These are phyloP conservation scores for Scutellaria barbata DNA, from an alignment of 257 asterid species.

Conservation along the genomic window DNA sequence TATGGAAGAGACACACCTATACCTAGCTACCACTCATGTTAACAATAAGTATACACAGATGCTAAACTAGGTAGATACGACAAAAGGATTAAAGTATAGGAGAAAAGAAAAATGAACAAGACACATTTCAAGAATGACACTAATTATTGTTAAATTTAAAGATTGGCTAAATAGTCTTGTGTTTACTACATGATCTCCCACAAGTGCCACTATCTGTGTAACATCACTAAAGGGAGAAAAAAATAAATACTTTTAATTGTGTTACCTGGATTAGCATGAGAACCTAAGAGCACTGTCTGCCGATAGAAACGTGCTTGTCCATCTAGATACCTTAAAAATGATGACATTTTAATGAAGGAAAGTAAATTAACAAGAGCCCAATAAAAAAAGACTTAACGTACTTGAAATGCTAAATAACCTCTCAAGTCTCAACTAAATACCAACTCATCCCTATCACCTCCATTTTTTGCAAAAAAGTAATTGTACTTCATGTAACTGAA, in stretches of 20 bases:
- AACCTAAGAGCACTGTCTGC: constrained; percentile 80
- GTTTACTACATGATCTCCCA: constrained; percentile 1
- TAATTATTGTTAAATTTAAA: constrained; percentile 6
- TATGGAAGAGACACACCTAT: constrained; percentile 19
- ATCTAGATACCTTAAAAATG: constrained; percentile 71
- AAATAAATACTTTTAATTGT: constrained; percentile 15
- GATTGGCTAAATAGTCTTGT: neutral
- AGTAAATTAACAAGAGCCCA: constrained; percentile 13
- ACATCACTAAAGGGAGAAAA: constrained; percentile 14
- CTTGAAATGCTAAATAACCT: constrained; percentile 17
- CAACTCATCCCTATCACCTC: constrained; percentile 2
- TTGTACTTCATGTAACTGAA: neutral
- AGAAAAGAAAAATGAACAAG: neutral
- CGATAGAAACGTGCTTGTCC: constrained; percentile 89
- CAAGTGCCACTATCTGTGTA: constrained; percentile 14
- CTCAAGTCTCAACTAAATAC: constrained; percentile 21
- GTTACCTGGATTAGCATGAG: constrained; percentile 89
- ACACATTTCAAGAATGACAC: neutral
- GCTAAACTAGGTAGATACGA: neutral
- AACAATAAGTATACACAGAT: constrained; percentile 14
- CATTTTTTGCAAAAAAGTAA: constrained; percentile 17
- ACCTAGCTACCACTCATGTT: neutral
- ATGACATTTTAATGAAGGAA: constrained; percentile 29
- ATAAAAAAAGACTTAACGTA: constrained; percentile 22
- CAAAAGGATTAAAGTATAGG: neutral